phyloP scores from a whole-genome alignment of 2,329 filamentous ascomycete genomes.

The Ophiostoma sp. region DNA sequence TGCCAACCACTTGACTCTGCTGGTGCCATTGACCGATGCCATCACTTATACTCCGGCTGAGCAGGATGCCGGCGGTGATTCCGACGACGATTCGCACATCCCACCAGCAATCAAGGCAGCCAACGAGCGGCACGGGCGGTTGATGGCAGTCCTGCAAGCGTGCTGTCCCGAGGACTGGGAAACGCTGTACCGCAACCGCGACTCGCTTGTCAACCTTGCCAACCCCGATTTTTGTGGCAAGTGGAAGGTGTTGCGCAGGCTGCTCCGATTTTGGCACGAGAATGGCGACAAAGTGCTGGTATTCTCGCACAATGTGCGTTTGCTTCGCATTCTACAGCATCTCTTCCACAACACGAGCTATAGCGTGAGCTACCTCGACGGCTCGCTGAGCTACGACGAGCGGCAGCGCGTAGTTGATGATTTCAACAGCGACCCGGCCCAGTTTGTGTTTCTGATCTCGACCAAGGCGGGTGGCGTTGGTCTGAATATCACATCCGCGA shows the following conservation, averaged over 20 bases:
- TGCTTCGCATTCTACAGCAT: conserved; percentile 77
- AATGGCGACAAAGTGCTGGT: conserved; percentile 92
- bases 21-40: conserved; percentile 66
- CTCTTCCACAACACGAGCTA: conserved; percentile 86
- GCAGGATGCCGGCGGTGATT: not conserved
- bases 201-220: conserved; percentile 73
- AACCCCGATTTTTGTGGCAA: conserved; percentile 94
- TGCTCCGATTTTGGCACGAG: conserved; percentile 83
- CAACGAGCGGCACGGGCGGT: conserved; percentile 67
- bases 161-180: conserved; percentile 73
- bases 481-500: conserved; percentile 93
- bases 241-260: conserved; percentile 83
- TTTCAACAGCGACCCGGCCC: conserved; percentile 80
- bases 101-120: not conserved
- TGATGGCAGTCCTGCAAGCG: conserved; percentile 65
- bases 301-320: conserved; percentile 84
- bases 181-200: conserved; percentile 65
- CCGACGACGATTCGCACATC: not conserved
- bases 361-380: conserved; percentile 86
- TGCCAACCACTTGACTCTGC: conserved; percentile 83
- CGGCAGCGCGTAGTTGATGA: conserved; percentile 77
- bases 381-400: conserved; percentile 75
- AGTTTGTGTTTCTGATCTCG: conserved; percentile 94
- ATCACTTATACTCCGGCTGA: conserved; percentile 32
- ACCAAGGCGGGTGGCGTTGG: conserved; percentile 91